A percentile compares a stretch with the other conserved stretches of the same genome.
Conservation (phyloP, 257 asterid species). For the Penstemon eatonii region DNA sequence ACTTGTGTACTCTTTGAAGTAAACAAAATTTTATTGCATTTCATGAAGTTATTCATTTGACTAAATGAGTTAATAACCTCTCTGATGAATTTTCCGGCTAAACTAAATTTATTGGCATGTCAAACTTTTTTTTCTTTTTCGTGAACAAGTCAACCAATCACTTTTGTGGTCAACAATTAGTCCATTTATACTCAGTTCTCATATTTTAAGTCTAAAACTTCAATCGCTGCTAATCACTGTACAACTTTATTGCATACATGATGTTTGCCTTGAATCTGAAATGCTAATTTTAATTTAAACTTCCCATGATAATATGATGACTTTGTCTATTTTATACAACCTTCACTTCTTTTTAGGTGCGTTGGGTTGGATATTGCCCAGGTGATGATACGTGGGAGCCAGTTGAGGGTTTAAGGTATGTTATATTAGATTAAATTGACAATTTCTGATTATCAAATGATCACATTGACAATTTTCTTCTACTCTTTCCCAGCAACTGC, state of each 20-base stretch:
- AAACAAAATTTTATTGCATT: conserved; percentile 14
- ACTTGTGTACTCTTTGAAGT: conserved; percentile 9
- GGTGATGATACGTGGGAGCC: conserved; percentile 58
- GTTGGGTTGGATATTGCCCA: conserved; percentile 54
- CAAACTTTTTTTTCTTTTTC: not conserved
- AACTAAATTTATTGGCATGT: not conserved
- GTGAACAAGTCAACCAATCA: conserved; percentile 10
- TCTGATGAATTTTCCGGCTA: conserved; percentile 10
- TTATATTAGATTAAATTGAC: conserved; percentile 16
- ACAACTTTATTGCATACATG: conserved; percentile 2
- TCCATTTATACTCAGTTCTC: not conserved
- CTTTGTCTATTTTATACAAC: conserved; percentile 18
- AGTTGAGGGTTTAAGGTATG: conserved; percentile 39
- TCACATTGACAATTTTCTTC: conserved; percentile 23
- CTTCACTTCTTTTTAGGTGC: conserved; percentile 40
- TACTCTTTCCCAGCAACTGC: conserved; percentile 42
- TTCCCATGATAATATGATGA: not conserved
- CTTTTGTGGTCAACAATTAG: not conserved
- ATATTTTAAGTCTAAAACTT: not conserved
- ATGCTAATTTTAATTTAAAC: conserved; percentile 1
- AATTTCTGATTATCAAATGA: conserved; percentile 6
- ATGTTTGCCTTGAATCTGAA: conserved; percentile 8
- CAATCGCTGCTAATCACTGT: not conserved
- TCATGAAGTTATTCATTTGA: not conserved
- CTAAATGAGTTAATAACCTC: not conserved